These are phyloP conservation scores for Backusella liffmaniae DNA, from an alignment of 192 early-diverging fungal species.

Conservation along the genomic window DNA sequence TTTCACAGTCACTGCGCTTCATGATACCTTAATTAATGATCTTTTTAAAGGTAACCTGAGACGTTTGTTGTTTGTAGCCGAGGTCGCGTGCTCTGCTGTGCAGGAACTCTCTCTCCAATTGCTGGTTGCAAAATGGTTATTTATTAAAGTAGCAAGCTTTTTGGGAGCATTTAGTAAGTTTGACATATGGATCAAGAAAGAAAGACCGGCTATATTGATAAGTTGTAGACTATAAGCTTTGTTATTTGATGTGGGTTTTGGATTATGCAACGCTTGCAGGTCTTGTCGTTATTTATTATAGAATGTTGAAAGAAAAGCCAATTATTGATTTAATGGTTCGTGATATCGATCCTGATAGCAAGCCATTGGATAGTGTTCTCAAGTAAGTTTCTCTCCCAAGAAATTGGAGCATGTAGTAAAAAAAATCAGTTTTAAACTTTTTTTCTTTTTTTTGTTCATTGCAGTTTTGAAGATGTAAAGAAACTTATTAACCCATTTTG, in stretches of 20 bases:
- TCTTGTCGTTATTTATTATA: neutral
- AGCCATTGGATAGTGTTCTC: constrained; percentile 1
- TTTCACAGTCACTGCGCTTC: neutral
- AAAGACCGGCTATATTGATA: neutral
- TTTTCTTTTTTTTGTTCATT: neutral
- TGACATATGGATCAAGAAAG: neutral
- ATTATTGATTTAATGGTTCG: neutral
- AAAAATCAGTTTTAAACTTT: neutral
- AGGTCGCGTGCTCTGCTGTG: neutral
- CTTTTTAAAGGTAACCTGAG: neutral
- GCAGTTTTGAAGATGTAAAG: neutral
- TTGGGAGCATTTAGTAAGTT: constrained; percentile 12
- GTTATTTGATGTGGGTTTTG: neutral
- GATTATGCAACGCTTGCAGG: neutral
- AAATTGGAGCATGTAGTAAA: neutral
- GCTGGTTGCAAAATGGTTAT: neutral
- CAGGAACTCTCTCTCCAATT: neutral
- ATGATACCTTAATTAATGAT: neutral
- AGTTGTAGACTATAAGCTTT: neutral
- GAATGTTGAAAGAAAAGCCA: constrained; percentile 8
- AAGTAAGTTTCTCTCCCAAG: neutral
- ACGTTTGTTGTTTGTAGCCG: neutral
- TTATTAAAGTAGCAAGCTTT: neutral
- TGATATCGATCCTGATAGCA: neutral
- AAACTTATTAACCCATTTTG: constrained; percentile 13